These are phyloP conservation scores for Scorias spongiosa DNA, from an alignment of 2,329 filamentous ascomycete genomes.

Conservation along the genomic window DNA sequence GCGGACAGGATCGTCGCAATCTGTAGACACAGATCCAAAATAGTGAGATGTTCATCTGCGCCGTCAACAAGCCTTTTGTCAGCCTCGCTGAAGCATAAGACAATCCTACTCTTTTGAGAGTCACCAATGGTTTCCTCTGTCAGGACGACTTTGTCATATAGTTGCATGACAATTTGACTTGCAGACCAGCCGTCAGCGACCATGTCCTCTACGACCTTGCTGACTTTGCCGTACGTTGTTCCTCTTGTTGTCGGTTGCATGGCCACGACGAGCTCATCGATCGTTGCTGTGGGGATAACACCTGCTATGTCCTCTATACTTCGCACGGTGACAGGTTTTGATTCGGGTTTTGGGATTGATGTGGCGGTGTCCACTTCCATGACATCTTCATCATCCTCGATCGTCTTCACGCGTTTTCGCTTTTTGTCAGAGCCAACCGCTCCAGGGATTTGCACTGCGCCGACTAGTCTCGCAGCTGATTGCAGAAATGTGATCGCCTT, in stretches of 20 bases:
- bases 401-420: conserved; percentile 32
- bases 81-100: conserved; percentile 77
- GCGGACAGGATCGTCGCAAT: conserved; percentile 29
- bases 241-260: conserved; percentile 56
- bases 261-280: conserved; percentile 55
- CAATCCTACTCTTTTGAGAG: conserved; percentile 77
- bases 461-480: conserved; percentile 78
- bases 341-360: background rate
- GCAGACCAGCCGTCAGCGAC: conserved; percentile 96
- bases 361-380: conserved; percentile 30
- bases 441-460: conserved; percentile 33
- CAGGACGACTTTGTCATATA: conserved; percentile 63
- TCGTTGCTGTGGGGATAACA: conserved; percentile 65
- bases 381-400: conserved; percentile 48
- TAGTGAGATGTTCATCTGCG: conserved; percentile 83
- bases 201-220: conserved; percentile 72
- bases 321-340: conserved; percentile 51
- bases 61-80: conserved; percentile 93
- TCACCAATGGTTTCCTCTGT: conserved; percentile 75
- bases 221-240: conserved; percentile 56
- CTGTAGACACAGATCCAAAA: conserved; percentile 70
- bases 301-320: conserved; percentile 91
- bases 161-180: conserved; percentile 67
- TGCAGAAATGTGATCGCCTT: conserved; percentile 95
- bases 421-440: conserved; percentile 18